phyloP scores from a whole-genome alignment of 139 green algal species.

The Chlamydomonas eustigma region DNA sequence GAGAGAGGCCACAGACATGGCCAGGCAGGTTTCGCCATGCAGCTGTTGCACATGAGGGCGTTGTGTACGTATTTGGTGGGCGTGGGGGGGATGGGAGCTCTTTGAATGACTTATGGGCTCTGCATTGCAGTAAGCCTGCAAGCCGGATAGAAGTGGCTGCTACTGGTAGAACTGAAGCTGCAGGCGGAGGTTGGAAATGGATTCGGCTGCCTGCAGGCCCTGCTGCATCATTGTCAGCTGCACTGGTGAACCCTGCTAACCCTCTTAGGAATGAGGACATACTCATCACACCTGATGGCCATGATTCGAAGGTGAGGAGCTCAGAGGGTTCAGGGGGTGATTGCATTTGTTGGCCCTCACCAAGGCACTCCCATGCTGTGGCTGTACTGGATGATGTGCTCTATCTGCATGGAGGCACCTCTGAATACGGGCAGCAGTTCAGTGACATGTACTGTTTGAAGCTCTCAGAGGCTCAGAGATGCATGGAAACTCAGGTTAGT shows the following conservation, averaged over 20 bases:
- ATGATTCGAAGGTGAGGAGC: neutral
- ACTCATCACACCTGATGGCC: neutral
- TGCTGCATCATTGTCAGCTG: neutral
- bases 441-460: conserved; percentile 31
- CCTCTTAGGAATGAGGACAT: too few species aligned
- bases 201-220: neutral
- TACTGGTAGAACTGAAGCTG: neutral
- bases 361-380: conserved; percentile 34
- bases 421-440: conserved; percentile 29
- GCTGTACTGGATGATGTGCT: conserved; percentile 22
- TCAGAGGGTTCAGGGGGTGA: neutral
- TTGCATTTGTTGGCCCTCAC: conserved; percentile 2
- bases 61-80: conserved; percentile 30
- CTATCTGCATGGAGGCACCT: conserved; percentile 45
- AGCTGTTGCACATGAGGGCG: conserved; percentile 3
- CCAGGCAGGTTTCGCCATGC: conserved; percentile 33
- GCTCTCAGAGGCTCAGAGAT: neutral
- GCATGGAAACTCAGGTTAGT: neutral
- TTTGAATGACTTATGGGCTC: conserved; percentile 29
- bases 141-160: neutral
- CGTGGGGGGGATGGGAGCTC: conserved; percentile 13
- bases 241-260: neutral
- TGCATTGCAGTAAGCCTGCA: neutral
- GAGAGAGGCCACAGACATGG: too few species aligned
- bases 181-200: neutral